Evolutionary conservation across 2,329 filamentous ascomycete genomes (phyloP).

Genomic region (Cercospora nicotianae): DNA sequence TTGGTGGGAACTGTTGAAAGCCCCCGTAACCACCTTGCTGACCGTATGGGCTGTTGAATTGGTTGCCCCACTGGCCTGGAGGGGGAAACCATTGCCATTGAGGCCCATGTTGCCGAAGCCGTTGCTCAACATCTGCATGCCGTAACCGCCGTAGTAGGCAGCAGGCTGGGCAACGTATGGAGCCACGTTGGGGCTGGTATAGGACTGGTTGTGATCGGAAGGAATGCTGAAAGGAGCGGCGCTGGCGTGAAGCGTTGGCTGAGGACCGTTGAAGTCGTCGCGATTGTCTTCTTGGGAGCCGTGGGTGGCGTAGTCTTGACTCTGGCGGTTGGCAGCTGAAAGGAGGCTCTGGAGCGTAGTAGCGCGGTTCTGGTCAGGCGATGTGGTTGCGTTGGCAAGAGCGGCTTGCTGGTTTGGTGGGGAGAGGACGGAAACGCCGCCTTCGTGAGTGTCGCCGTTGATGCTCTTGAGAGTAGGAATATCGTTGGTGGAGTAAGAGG

Average conservation of each 20-base stretch:
- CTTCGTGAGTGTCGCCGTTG: constrained; percentile 54
- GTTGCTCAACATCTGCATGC: constrained; percentile 64
- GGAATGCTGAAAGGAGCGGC: constrained; percentile 74
- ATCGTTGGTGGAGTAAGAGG: constrained; percentile 88
- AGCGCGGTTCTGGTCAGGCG: constrained; percentile 53
- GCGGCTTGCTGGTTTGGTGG: constrained; percentile 29
- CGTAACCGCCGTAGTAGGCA: constrained; percentile 53
- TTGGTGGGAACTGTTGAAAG: constrained; percentile 54
- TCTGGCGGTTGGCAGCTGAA: constrained; percentile 61
- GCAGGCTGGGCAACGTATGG: constrained; percentile 33
- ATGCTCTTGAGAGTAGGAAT: constrained; percentile 79
- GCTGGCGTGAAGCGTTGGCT: constrained; percentile 75
- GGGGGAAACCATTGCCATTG: constrained; percentile 43
- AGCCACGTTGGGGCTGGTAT: constrained; percentile 33
- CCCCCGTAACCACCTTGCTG: constrained; percentile 57
- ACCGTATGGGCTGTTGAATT: constrained; percentile 21
- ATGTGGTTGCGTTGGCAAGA: constrained; percentile 38
- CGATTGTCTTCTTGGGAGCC: constrained; percentile 49
- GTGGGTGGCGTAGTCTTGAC: constrained; percentile 64
- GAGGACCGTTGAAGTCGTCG: constrained; percentile 59
- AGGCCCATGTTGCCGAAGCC: constrained; percentile 68
- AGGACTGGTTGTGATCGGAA: constrained; percentile 37
- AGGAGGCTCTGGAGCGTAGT: constrained; percentile 76
- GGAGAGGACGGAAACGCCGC: constrained; percentile 31
- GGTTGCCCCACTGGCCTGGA: constrained; percentile 38